Conservation (phyloP, 805 yeast species). For the Candida peoriensis region DNA sequence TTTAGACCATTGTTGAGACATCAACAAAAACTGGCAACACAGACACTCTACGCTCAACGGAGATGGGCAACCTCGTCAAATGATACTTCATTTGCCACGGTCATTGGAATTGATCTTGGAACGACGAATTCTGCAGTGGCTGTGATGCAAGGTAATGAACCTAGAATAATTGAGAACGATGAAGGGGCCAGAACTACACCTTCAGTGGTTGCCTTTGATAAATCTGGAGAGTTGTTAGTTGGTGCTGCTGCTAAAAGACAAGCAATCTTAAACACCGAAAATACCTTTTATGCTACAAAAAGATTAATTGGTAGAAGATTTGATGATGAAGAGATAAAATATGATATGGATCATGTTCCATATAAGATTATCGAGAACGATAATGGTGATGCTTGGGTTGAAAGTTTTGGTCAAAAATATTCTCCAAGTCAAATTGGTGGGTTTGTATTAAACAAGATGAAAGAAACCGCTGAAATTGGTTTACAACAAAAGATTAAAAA, state of each 20-base stretch:
- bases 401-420: constrained; percentile 35
- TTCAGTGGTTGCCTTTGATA: constrained; percentile 65
- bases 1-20: constrained; percentile 1
- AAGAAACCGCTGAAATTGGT: constrained; percentile 50
- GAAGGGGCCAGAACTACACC: constrained; percentile 81
- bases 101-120: constrained; percentile 79
- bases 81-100: constrained; percentile 23
- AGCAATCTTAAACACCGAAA: constrained; percentile 67
- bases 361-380: constrained; percentile 52
- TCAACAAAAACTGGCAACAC: not conserved
- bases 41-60: not conserved
- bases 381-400: constrained; percentile 69
- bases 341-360: constrained; percentile 59
- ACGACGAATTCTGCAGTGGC: constrained; percentile 89
- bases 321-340: constrained; percentile 64
- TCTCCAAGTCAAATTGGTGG: constrained; percentile 76
- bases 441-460: constrained; percentile 57
- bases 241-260: constrained; percentile 78
- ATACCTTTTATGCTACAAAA: constrained; percentile 79
- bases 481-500: constrained; percentile 44
- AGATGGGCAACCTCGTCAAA: not conserved
- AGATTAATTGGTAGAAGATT: constrained; percentile 72
- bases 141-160: constrained; percentile 56
- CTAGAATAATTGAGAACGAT: constrained; percentile 67
- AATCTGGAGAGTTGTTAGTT: constrained; percentile 40